Percentiles rank a stretch among this genome's conserved stretches.
phyloP scores from a whole-genome alignment of 192 early-diverging fungal genomes.

The Nowakowskiella sp. region DNA sequence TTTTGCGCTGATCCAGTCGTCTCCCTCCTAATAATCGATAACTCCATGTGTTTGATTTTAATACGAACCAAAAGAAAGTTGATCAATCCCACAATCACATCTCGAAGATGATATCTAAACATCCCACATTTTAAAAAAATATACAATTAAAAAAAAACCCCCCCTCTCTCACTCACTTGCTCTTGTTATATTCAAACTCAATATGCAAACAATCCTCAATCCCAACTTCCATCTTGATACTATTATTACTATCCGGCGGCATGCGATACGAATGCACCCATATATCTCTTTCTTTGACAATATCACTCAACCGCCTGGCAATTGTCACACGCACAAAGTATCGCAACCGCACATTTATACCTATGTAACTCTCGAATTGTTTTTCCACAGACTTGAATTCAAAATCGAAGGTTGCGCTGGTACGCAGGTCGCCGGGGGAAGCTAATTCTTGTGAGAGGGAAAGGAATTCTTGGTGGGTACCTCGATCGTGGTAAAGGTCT shows the following conservation, averaged over 20 bases:
- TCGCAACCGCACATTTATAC: slow-evolving; percentile 95
- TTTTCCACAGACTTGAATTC: slow-evolving; percentile 99
- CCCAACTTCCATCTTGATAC: slow-evolving; percentile 99
- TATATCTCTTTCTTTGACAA: slow-evolving; percentile 87
- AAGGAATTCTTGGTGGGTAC: slow-evolving; percentile 91
- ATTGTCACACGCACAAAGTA: slow-evolving; percentile 95
- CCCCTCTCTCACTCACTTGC: slow-evolving; percentile 55
- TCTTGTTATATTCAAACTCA: slow-evolving; percentile 99
- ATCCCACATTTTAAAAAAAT: background rate
- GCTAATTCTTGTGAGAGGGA: slow-evolving; percentile 91
- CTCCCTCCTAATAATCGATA: slow-evolving; percentile 95
- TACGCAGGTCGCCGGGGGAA: slow-evolving; percentile 82
- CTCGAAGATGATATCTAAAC: slow-evolving; percentile 86
- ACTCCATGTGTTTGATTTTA: slow-evolving; percentile 99
- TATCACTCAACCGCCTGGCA: slow-evolving; percentile 74
- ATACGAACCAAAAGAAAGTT: slow-evolving; percentile 98
- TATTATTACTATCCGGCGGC: slow-evolving; percentile 84
- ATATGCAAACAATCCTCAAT: slow-evolving; percentile 99
- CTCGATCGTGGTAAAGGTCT: slow-evolving; percentile 93
- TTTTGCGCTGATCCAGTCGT: slow-evolving; percentile 95
- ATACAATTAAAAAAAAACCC: slow-evolving; percentile 3
- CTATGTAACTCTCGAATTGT: slow-evolving; percentile 95
- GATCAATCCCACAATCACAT: slow-evolving; percentile 99
- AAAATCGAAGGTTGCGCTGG: slow-evolving; percentile 77
- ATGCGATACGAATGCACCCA: slow-evolving; percentile 98